phyloP scores from a whole-genome alignment of 257 asterid species.

The Scutellaria minor region DNA sequence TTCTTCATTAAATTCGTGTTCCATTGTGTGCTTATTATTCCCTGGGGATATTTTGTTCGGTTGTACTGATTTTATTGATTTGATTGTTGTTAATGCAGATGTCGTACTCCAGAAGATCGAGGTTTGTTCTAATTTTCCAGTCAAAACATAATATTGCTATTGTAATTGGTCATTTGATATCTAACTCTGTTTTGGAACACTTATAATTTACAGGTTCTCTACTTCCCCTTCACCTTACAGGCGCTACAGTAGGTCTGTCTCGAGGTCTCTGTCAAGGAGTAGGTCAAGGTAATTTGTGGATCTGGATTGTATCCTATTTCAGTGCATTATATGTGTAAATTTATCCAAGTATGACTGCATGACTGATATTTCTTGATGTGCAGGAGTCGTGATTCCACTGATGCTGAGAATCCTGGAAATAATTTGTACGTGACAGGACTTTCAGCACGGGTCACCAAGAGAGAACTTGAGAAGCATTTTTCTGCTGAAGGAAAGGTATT shows the following conservation, averaged over 20 bases:
- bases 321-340: not conserved
- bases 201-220: constrained; percentile 50
- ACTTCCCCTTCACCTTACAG: constrained; percentile 54
- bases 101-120: constrained; percentile 74
- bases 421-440: constrained; percentile 93
- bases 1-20: not conserved
- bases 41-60: not conserved
- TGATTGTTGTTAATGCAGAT: constrained; percentile 56
- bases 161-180: not conserved
- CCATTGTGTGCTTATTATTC: not conserved
- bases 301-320: not conserved
- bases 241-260: constrained; percentile 55
- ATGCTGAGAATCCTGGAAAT: constrained; percentile 92
- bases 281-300: constrained; percentile 63
- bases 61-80: not conserved
- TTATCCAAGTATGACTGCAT: not conserved
- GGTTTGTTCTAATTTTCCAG: constrained; percentile 42
- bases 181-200: not conserved
- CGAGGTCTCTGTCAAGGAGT: constrained; percentile 70
- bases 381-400: constrained; percentile 70
- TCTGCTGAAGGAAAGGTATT: constrained; percentile 79
- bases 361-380: not conserved
- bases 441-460: constrained; percentile 65
- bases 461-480: constrained; percentile 78
- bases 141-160: not conserved